Conservation (phyloP, 2,329 filamentous ascomycete genomes). For the Colletotrichum sp. region DNA sequence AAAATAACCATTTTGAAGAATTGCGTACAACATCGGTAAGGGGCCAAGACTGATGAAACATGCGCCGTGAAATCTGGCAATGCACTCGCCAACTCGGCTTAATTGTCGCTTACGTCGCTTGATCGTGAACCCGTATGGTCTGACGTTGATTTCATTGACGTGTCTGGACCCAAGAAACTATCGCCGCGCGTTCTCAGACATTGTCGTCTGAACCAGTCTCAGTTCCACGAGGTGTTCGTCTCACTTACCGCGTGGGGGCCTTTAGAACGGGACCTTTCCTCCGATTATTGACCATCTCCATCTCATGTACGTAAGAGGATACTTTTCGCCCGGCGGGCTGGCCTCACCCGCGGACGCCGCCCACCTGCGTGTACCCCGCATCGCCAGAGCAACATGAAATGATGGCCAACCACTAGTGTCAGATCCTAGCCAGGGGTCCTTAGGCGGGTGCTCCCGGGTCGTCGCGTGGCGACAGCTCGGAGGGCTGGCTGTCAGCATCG, state of each 20-base stretch:
- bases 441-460: slow-evolving; percentile 15
- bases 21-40: background rate
- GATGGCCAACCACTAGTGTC: background rate
- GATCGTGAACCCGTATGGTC: background rate
- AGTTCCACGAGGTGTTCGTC: background rate
- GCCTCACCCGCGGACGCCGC: background rate
- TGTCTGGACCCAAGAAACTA: background rate
- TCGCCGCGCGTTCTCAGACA: background rate
- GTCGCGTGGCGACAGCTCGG: background rate
- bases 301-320: background rate
- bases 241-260: background rate
- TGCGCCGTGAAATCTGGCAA: background rate
- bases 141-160: background rate
- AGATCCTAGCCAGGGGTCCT: slow-evolving; percentile 12
- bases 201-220: background rate
- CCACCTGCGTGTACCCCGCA: slow-evolving; percentile 8
- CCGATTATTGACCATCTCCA: background rate
- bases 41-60: background rate
- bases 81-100: background rate
- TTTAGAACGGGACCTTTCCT: background rate
- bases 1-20: background rate
- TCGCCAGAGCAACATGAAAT: background rate
- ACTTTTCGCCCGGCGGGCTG: background rate
- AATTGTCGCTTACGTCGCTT: background rate
- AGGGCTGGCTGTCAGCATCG: background rate